Evolutionary conservation across 371 early-diverging fungal species (phyloP), one percentile per base, ranked within the genome.

Genomic region (Actinomortierella wolfii): DNA sequence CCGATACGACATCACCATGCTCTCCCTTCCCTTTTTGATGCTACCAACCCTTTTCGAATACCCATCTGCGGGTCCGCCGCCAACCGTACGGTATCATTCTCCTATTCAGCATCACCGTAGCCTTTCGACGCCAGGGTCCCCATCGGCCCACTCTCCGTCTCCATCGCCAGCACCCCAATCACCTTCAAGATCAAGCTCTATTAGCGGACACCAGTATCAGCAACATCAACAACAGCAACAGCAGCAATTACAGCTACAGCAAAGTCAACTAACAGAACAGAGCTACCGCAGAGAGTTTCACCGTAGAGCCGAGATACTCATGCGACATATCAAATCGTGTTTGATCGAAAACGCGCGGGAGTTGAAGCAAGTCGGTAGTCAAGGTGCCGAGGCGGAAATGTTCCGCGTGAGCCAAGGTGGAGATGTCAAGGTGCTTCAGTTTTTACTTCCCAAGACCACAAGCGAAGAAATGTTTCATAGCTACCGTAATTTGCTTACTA

Each of bases 11-110:
- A 86, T 93, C 23, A 77, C 83, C 7, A 79, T 82, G 41, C 59
- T 93, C 0, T 86, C 88, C 0, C 64, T 91, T 3, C 92, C 93
- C 0, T 64, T 91, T 18, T 57, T 91, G 20, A 59, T 92, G 57
- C 70, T 91, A 29, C 90, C 91, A 2, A 74, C 81, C n/a, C 54
- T 68, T n/a, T 79, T 77, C 47, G 78, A 86, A 51, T 51, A 44
- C 14, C 34, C 34, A 34, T 34, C 34, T 4, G 34, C 11, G 11
- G 34, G 34, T 11, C 34, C 34, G 34, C 34, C 34, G 34, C 7
- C 34, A 11, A 34, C 34, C 7, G 34, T 34, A 11, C 34, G 34
- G 34, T 34, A 34, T 11, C 34, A 11, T 34, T 34, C 34, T 4
- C 34, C 34, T 34, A 6, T 11, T 4, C 34, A 34, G 34, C 34